Evolutionary conservation across 192 early-diverging fungal genomes (phyloP), one percentile per base, ranked within the genome.

Genomic region (Entomortierella beljakovae): DNA sequence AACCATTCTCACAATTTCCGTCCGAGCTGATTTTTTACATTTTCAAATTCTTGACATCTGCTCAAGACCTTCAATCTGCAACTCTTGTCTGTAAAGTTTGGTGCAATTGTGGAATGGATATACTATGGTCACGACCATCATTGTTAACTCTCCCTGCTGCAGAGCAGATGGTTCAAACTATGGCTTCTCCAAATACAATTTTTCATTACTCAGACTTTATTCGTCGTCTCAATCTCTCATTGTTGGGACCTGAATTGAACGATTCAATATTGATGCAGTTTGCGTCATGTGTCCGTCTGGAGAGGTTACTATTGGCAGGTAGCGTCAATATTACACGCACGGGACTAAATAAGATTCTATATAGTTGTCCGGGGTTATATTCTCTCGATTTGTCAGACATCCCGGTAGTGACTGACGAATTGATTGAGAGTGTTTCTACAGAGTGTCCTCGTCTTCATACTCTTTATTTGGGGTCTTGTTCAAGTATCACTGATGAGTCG

Each of bases 321-420:
- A 85, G 88, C 37, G 53, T 61, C 31, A 65, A 71, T 26, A 52
- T 86, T 4, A 86, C 83, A 0, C 82, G 81, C 29, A 40, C 29
- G 0, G 86, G 83, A 1, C 35, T 89, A 10, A 43, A 72, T 51
- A 59, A 42, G 11, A 68, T 88, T 20, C 54, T 89, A 23, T 64
- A 81, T 8, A 52, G 55, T 33, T 70, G 76, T 51, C 29, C 59
- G 43, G 70, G 57, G 1, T 29, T 89, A 16, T 60, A 79, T 10
- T 82, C 86, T 2, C 68, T 89, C 23, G 88, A 89, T 56, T 63
- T 89, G 13, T 85, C 80, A 43, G 88, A 89, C 42, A 76, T 87
- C 43, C 71, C 70, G 10, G 65, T 68, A 29, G 62, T 89, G 32
- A 86, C 85, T 0, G 81, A 89, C 49, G 57, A 64, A 7, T 56